Conservation (phyloP, 352 stramenopile genomes). For the Pythium brassicae region DNA sequence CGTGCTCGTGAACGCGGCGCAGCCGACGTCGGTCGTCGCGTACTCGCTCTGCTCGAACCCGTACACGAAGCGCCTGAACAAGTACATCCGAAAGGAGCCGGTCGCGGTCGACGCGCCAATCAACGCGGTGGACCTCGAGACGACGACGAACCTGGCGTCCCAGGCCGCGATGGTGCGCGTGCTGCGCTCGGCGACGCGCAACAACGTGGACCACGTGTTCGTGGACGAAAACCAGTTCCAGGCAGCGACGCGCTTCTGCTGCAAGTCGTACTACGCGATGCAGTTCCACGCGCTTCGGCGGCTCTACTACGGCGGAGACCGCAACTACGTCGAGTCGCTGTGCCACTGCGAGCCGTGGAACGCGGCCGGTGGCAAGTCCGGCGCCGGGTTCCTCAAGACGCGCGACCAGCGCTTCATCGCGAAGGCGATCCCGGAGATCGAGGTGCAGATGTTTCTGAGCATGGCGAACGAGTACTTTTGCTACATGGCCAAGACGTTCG, state of each 20-base stretch:
- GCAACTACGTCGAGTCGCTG: constrained; percentile 85
- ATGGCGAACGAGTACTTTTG: constrained; percentile 89
- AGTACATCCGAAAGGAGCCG: constrained; percentile 62
- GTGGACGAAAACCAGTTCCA: constrained; percentile 87
- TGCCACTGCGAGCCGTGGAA: constrained; percentile 87
- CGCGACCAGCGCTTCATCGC: constrained; percentile 85
- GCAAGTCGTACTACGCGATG: constrained; percentile 88
- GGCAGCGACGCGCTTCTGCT: constrained; percentile 72
- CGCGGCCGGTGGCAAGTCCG: constrained; percentile 79
- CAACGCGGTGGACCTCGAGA: constrained; percentile 26
- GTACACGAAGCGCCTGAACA: constrained; percentile 73
- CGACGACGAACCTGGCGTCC: constrained; percentile 12
- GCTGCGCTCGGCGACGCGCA: constrained; percentile 57
- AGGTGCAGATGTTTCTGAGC: constrained; percentile 87
- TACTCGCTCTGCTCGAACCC: constrained; percentile 83
- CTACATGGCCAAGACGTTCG: constrained; percentile 87
- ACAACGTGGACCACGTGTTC: constrained; percentile 84
- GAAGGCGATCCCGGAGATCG: constrained; percentile 83
- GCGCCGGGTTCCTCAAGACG: constrained; percentile 82
- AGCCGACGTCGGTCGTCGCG: constrained; percentile 82
- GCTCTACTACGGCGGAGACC: constrained; percentile 79
- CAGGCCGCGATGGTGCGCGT: constrained; percentile 52
- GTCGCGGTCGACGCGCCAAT: constrained; percentile 25
- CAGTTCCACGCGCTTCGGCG: constrained; percentile 83
- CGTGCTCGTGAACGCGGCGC: constrained; percentile 72